phyloP scores from a whole-genome alignment of 139 green algal species.

The Chlamydomonas urium region DNA sequence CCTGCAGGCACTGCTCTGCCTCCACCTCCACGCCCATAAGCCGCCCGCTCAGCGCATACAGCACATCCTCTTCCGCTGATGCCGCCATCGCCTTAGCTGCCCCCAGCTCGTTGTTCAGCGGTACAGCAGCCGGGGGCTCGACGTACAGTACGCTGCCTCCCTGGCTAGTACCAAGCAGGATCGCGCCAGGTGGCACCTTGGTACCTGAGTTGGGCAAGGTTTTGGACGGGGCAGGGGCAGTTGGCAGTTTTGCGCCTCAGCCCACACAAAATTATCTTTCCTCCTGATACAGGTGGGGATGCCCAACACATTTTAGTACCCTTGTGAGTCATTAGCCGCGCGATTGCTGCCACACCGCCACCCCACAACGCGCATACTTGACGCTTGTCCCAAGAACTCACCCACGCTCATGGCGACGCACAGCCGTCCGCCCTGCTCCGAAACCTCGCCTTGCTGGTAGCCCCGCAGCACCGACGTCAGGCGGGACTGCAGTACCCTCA shows the following conservation, averaged over 20 bases:
- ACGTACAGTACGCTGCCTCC: constrained; percentile 49
- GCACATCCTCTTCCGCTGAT: constrained; percentile 71
- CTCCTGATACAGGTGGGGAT: too few relatives aligned
- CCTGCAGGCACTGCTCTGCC: constrained; percentile 25
- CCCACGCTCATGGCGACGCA: constrained; percentile 63
- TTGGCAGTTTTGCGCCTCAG: too few relatives aligned
- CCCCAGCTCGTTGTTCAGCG: constrained; percentile 75
- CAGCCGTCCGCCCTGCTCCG: constrained; percentile 55
- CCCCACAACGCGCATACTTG: not conserved
- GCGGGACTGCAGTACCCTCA: constrained; percentile 43
- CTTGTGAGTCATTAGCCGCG: too few relatives aligned
- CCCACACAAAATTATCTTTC: too few relatives aligned
- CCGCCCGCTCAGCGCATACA: constrained; percentile 64
- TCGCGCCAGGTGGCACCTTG: constrained; percentile 30
- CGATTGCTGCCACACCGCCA: too few relatives aligned
- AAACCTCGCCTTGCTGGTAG: constrained; percentile 57
- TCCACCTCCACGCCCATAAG: constrained; percentile 43
- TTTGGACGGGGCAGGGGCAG: too few relatives aligned
- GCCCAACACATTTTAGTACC: too few relatives aligned
- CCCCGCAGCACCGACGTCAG: constrained; percentile 57
- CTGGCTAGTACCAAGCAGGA: constrained; percentile 59
- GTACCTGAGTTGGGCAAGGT: constrained; percentile 11
- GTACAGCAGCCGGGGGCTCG: constrained; percentile 66
- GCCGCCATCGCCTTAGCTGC: constrained; percentile 55
- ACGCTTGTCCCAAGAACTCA: constrained; percentile 2